These are phyloP conservation scores for Aciculosporium take DNA, from an alignment of 2,329 filamentous ascomycete species.

Conservation along the genomic window DNA sequence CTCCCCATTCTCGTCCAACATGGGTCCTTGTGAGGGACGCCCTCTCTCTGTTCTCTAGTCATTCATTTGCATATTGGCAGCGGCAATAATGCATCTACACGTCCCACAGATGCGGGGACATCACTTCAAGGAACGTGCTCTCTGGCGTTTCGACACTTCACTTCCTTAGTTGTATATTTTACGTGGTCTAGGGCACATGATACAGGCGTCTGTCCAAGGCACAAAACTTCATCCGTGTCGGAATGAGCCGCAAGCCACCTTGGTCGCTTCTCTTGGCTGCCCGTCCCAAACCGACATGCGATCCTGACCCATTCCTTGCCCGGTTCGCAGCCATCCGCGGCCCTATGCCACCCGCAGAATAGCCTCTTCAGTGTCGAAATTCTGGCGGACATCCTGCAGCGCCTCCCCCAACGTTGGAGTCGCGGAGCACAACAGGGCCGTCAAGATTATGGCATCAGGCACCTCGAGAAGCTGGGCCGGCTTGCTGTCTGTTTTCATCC, in stretches of 20 bases:
- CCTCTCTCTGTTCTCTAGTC: no score
- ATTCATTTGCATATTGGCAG: no score
- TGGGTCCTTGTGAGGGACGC: no score
- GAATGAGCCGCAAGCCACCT: neutral
- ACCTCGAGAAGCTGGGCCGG: neutral
- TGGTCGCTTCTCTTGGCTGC: neutral
- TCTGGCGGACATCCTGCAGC: conserved; percentile 1
- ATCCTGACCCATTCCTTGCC: no score
- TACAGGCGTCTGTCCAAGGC: neutral
- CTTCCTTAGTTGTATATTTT: conserved; percentile 1
- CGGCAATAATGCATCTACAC: neutral
- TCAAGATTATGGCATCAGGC: neutral
- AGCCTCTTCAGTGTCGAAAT: neutral
- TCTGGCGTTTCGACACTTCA: neutral
- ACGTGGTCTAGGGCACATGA: conserved; percentile 2
- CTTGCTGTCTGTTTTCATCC: neutral
- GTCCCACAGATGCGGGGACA: neutral
- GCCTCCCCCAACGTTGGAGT: neutral
- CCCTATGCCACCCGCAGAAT: neutral
- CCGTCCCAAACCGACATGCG: neutral
- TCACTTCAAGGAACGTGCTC: neutral
- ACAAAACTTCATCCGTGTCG: neutral
- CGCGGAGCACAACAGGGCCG: neutral
- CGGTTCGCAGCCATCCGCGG: neutral
- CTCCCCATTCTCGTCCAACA: no score